Percentiles rank a stretch among this genome's conserved stretches.
Conservation (phyloP, 2,329 filamentous ascomycete genomes). For the Daldinia sp. region DNA sequence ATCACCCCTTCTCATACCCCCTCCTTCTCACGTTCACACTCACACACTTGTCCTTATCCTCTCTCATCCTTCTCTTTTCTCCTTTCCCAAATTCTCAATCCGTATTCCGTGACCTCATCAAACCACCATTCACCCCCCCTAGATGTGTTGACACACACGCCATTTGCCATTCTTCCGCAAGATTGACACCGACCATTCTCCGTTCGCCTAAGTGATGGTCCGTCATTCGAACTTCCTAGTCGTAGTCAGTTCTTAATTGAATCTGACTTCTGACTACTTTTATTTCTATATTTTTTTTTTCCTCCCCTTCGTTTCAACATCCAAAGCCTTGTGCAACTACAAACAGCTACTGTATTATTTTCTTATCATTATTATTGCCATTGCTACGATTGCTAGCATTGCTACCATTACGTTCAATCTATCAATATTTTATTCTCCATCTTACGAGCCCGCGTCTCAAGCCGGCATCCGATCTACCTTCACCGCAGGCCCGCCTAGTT, state of each 20-base stretch:
- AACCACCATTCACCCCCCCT: constrained; percentile 36
- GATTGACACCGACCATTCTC: constrained; percentile 30
- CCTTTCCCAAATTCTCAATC: constrained; percentile 22
- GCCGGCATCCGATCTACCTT: constrained; percentile 47
- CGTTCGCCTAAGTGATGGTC: constrained; percentile 39
- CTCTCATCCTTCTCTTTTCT: constrained; percentile 7
- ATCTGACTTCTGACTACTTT: constrained; percentile 45
- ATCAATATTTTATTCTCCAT: constrained; percentile 13
- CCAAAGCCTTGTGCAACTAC: constrained; percentile 15
- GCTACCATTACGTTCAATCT: constrained; percentile 24
- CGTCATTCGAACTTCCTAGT: constrained; percentile 30
- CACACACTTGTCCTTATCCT: background rate
- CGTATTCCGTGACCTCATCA: constrained; percentile 46
- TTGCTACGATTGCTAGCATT: constrained; percentile 12
- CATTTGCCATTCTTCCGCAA: constrained; percentile 36
- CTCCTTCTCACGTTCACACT: constrained; percentile 3
- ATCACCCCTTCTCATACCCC: constrained; percentile 13
- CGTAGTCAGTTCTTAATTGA: constrained; percentile 53
- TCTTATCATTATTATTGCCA: constrained; percentile 8
- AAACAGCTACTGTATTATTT: constrained; percentile 45
- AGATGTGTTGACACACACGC: constrained; percentile 27
- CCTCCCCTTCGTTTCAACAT: constrained; percentile 30
- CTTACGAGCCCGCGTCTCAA: constrained; percentile 37
- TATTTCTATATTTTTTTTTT: background rate
- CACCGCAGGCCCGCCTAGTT: constrained; percentile 34